Percentiles rank a stretch among this genome's conserved stretches.
These are phyloP conservation scores for Cercospora canescens DNA, from an alignment of 2,329 filamentous ascomycete species.

Conservation along the genomic window DNA sequence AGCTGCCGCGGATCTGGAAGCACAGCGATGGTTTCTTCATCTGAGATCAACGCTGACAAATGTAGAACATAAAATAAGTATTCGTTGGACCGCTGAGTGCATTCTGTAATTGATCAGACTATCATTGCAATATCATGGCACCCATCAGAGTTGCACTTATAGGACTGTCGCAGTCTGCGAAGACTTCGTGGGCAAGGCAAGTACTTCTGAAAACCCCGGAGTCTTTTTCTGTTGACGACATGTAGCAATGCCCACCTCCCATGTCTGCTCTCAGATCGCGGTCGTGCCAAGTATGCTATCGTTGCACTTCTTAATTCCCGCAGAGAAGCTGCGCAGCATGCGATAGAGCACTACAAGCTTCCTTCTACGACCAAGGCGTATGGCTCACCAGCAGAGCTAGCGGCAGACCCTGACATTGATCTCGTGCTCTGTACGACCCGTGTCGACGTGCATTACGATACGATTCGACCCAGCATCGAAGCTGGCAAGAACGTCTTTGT, in stretches of 20 bases:
- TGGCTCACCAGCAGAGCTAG: conserved; percentile 45
- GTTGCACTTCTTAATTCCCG: conserved; percentile 53
- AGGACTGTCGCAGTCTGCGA: conserved; percentile 56
- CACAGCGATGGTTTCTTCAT: neutral
- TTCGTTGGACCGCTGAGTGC: neutral
- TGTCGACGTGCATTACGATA: conserved; percentile 45
- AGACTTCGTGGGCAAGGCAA: conserved; percentile 53
- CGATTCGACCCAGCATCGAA: conserved; percentile 41
- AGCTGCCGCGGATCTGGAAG: neutral
- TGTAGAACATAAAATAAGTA: neutral
- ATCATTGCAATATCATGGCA: conserved; percentile 39
- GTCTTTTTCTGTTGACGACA: neutral
- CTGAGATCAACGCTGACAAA: neutral
- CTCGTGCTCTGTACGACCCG: conserved; percentile 49
- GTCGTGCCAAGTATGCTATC: conserved; percentile 45
- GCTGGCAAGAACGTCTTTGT: conserved; percentile 49
- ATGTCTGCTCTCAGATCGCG: conserved; percentile 54
- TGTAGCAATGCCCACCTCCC: conserved; percentile 56
- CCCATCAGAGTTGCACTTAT: conserved; percentile 59
- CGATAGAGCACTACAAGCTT: conserved; percentile 45
- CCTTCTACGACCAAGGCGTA: conserved; percentile 44
- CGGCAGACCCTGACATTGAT: conserved; percentile 49
- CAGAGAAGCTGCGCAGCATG: conserved; percentile 43
- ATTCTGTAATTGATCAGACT: neutral
- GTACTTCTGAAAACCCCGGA: neutral